These are phyloP conservation scores for Ustilago esculenta DNA, from an alignment of 1,284 basidiomycete genomes.

Conservation along the genomic window DNA sequence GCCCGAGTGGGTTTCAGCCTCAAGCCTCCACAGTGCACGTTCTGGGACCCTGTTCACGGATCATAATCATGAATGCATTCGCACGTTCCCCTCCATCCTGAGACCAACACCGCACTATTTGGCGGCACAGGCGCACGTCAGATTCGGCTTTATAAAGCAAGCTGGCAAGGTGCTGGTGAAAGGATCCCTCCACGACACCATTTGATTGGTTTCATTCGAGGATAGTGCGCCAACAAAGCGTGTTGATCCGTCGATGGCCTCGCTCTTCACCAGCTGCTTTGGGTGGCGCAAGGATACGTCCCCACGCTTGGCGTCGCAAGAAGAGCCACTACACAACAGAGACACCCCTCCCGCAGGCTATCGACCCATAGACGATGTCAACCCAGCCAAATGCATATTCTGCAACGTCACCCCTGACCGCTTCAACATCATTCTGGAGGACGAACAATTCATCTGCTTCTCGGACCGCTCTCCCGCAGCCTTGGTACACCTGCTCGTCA, in stretches of 20 bases:
- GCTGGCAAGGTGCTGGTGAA: no score
- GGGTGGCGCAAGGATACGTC: not conserved
- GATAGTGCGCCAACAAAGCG: not conserved
- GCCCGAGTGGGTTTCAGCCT: slow-evolving; percentile 10
- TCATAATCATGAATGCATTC: no score
- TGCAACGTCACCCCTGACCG: slow-evolving; percentile 72
- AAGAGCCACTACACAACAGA: not conserved
- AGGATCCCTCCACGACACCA: no score
- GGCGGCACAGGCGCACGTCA: no score
- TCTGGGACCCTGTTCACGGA: no score
- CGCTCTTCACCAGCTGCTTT: slow-evolving; percentile 32
- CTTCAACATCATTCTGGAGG: slow-evolving; percentile 75
- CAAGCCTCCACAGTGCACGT: slow-evolving; percentile 15
- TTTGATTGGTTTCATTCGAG: no score
- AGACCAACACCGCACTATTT: no score
- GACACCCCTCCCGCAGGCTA: slow-evolving; percentile 10
- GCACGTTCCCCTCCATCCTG: no score
- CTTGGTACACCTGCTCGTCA: slow-evolving; percentile 74
- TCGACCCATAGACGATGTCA: slow-evolving; percentile 27
- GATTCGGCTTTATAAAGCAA: no score
- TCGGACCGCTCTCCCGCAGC: slow-evolving; percentile 75
- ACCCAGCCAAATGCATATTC: slow-evolving; percentile 70
- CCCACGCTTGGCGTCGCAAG: not conserved
- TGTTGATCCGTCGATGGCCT: slow-evolving; percentile 2
- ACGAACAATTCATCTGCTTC: slow-evolving; percentile 74